Percentiles rank a stretch among this genome's conserved stretches.
phyloP scores from a whole-genome alignment of 371 early-diverging fungal species.

The Haplosporangium sp. region DNA sequence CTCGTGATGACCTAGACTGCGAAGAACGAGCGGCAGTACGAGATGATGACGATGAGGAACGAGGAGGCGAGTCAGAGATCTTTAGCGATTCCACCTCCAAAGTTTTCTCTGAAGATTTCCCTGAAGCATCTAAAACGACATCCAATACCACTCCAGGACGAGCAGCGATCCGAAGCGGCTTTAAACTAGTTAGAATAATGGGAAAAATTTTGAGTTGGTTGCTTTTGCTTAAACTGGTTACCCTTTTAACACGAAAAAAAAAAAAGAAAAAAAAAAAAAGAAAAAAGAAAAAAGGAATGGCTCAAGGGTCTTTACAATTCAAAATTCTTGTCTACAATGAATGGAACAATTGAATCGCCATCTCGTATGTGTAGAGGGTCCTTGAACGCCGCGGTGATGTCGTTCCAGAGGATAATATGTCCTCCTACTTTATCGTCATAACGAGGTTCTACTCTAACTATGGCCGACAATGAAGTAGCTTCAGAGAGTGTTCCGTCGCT shows the following conservation, averaged over 20 bases:
- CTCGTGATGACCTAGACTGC: too few relatives aligned
- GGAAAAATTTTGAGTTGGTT: too few relatives aligned
- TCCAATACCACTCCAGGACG: neutral
- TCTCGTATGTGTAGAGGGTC: slow-evolving; percentile 4
- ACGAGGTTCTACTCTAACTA: slow-evolving; percentile 1
- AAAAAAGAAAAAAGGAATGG: neutral
- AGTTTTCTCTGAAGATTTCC: neutral
- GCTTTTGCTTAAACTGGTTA: too few relatives aligned
- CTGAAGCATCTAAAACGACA: neutral
- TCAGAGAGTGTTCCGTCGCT: neutral
- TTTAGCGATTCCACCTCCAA: neutral
- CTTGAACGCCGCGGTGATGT: slow-evolving; percentile 1
- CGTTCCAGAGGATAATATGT: slow-evolving; percentile 10
- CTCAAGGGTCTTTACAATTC: neutral
- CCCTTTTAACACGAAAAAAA: neutral
- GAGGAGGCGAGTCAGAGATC: neutral
- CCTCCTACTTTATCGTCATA: neutral
- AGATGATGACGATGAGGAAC: neutral
- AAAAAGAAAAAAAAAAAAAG: too few relatives aligned
- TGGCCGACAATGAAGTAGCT: neutral
- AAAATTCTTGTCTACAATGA: neutral
- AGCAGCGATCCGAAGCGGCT: slow-evolving; percentile 1
- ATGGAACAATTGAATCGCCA: neutral
- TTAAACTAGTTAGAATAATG: neutral
- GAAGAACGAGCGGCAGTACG: neutral